These are phyloP conservation scores for Phialocephala subalpina DNA, from an alignment of 2,329 filamentous ascomycete species.

Conservation along the genomic window DNA sequence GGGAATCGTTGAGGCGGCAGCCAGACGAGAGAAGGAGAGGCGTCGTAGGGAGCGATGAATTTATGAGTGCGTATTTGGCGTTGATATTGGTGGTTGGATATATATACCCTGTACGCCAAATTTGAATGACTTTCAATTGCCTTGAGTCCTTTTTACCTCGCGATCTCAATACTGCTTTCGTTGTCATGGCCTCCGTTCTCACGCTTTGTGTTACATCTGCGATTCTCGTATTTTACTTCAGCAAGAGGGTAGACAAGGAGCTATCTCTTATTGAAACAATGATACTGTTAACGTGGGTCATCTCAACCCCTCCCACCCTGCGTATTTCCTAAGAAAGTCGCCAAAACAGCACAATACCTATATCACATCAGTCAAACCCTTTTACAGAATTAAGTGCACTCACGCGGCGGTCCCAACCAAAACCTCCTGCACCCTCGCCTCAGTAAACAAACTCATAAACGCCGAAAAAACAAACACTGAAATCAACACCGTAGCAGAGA, in stretches of 20 bases:
- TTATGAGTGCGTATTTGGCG: background rate
- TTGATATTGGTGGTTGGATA: background rate
- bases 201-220: background rate
- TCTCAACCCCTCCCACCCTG: background rate
- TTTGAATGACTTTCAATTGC: background rate
- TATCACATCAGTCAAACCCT: background rate
- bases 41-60: conserved; percentile 13
- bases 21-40: conserved; percentile 38
- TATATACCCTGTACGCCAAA: background rate
- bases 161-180: background rate
- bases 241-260: background rate
- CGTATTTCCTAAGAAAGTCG: conserved; percentile 16
- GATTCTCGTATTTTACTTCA: background rate
- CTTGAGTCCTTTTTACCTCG: background rate
- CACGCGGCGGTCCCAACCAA: conserved; percentile 21
- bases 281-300: background rate
- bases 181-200: background rate
- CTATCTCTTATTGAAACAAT: background rate
- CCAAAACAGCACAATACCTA: conserved; percentile 18
- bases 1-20: conserved; percentile 38
- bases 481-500: conserved; percentile 12
- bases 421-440: conserved; percentile 8
- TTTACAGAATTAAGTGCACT: conserved; percentile 9
- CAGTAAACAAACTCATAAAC: conserved; percentile 8
- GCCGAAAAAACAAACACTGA: conserved; percentile 18